These are phyloP conservation scores for Teunomyces kruisii DNA, from an alignment of 805 yeast species.

Conservation along the genomic window DNA sequence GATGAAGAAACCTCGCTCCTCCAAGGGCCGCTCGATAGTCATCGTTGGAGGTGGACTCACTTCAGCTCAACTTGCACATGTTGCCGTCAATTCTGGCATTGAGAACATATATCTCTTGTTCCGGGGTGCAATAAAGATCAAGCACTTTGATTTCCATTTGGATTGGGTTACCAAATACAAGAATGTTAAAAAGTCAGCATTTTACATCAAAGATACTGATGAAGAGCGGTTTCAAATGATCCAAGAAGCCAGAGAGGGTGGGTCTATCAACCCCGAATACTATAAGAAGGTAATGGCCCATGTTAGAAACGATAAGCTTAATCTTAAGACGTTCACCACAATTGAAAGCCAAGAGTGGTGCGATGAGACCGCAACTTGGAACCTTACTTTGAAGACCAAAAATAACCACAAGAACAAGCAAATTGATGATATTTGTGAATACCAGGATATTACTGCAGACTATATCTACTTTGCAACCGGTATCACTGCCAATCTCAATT, in stretches of 20 bases:
- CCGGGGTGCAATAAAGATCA: slow-evolving; percentile 39
- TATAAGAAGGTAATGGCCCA: slow-evolving; percentile 30
- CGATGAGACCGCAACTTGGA: slow-evolving; percentile 24
- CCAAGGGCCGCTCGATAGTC: slow-evolving; percentile 16
- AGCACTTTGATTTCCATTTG: slow-evolving; percentile 48
- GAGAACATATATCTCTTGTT: slow-evolving; percentile 31
- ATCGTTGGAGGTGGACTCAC: slow-evolving; percentile 50
- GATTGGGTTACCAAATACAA: slow-evolving; percentile 53
- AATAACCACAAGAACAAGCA: slow-evolving; percentile 6
- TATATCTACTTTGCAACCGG: slow-evolving; percentile 47
- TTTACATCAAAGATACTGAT: slow-evolving; percentile 43
- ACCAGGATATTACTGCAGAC: slow-evolving; percentile 17
- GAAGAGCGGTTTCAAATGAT: slow-evolving; percentile 42
- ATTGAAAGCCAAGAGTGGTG: slow-evolving; percentile 28
- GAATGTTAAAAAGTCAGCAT: slow-evolving; percentile 43
- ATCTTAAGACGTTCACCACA: slow-evolving; percentile 26
- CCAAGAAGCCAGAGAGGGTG: slow-evolving; percentile 44
- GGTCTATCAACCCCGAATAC: slow-evolving; percentile 47
- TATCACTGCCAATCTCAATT: slow-evolving; percentile 26
- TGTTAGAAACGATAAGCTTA: slow-evolving; percentile 29
- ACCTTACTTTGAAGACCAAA: slow-evolving; percentile 11
- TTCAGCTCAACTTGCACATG: slow-evolving; percentile 46
- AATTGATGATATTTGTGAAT: slow-evolving; percentile 4
- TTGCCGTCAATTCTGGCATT: slow-evolving; percentile 30
- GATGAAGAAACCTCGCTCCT: slow-evolving; percentile 8